Conservation (phyloP, 2,329 filamentous ascomycete species). For the Xylaria sp. region DNA sequence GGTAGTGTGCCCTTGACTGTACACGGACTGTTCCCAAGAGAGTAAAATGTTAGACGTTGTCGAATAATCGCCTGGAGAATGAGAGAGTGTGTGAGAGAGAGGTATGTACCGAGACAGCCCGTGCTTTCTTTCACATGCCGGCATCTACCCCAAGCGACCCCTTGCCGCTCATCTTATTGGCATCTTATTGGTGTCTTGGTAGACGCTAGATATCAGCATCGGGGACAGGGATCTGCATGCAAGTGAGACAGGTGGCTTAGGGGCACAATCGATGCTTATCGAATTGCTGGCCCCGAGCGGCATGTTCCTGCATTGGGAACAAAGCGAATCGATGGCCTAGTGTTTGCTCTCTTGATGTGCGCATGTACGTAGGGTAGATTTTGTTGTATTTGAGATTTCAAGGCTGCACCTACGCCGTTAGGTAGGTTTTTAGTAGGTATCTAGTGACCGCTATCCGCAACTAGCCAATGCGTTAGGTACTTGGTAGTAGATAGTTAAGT, state of each 20-base stretch:
- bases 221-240: conserved; percentile 23
- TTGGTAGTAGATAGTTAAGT: too few species aligned
- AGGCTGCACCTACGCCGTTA: too few species aligned
- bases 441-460: neutral
- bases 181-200: neutral
- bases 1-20: neutral
- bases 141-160: conserved; percentile 6
- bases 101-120: neutral
- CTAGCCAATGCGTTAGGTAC: neutral
- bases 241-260: conserved; percentile 33
- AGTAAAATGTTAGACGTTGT: neutral
- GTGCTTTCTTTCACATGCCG: conserved; percentile 11
- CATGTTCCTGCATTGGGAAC: conserved; percentile 33
- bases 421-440: neutral
- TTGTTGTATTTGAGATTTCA: neutral
- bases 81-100: too few species aligned
- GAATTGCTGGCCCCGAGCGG: conserved; percentile 21
- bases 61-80: neutral
- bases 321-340: neutral
- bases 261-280: conserved; percentile 20
- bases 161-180: neutral
- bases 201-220: neutral
- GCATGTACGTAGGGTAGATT: too few species aligned
- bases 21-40: neutral
- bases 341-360: neutral